These are phyloP conservation scores for Yamadazyma buinensis DNA, from an alignment of 1,139 yeast species.

Conservation along the genomic window DNA sequence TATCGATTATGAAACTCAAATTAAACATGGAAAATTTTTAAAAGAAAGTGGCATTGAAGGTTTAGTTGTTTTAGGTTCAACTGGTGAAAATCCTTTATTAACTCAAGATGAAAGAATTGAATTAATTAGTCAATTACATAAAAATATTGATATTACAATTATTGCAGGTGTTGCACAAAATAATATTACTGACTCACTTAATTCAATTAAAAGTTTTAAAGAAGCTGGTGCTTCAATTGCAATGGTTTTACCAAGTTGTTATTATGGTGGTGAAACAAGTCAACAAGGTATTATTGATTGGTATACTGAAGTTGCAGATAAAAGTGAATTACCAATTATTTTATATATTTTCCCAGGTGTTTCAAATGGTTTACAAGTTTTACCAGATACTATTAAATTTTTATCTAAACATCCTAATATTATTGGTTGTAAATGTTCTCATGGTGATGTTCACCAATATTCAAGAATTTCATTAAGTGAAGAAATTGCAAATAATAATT, in stretches of 20 bases:
- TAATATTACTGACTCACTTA: slow-evolving; percentile 33
- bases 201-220: slow-evolving; percentile 29
- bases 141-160: slow-evolving; percentile 11
- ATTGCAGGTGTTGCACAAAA: slow-evolving; percentile 41
- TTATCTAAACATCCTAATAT: slow-evolving; percentile 38
- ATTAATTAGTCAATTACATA: slow-evolving; percentile 15
- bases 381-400: slow-evolving; percentile 22
- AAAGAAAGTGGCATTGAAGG: slow-evolving; percentile 26
- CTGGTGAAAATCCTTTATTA: slow-evolving; percentile 44
- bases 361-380: slow-evolving; percentile 27
- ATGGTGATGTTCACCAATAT: slow-evolving; percentile 24
- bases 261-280: slow-evolving; percentile 35
- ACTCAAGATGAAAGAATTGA: slow-evolving; percentile 34
- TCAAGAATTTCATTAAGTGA: slow-evolving; percentile 31
- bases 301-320: slow-evolving; percentile 39
- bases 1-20: slow-evolving; percentile 27
- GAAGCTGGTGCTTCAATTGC: slow-evolving; percentile 41
- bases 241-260: slow-evolving; percentile 40
- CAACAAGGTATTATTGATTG: slow-evolving; percentile 41
- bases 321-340: slow-evolving; percentile 36
- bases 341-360: slow-evolving; percentile 49
- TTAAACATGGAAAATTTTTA: slow-evolving; percentile 27
- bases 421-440: slow-evolving; percentile 44
- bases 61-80: slow-evolving; percentile 29
- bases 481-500: slow-evolving; percentile 19